These are phyloP conservation scores for Eutrema yunnanense DNA, from an alignment of 345 rosid species.

Conservation along the genomic window DNA sequence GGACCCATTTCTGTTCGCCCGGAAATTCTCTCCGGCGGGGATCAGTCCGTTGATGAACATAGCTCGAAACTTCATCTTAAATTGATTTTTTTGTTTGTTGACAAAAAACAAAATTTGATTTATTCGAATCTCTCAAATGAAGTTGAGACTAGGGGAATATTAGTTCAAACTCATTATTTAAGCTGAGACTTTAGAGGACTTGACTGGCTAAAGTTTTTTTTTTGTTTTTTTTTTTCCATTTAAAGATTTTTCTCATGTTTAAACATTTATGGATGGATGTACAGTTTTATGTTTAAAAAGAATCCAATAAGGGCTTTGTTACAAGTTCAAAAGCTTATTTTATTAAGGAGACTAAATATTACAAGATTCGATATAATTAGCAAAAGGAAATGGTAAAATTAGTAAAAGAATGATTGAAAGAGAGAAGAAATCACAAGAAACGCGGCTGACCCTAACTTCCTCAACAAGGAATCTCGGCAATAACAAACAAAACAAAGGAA, in stretches of 20 bases:
- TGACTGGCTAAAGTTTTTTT: not conserved
- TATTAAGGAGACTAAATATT: not conserved
- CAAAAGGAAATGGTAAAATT: not conserved
- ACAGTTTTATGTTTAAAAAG: not conserved
- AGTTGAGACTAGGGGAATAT: not conserved
- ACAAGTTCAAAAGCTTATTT: not conserved
- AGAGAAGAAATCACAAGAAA: slow-evolving; percentile 23
- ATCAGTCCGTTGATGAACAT: slow-evolving; percentile 35
- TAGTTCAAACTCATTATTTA: not conserved
- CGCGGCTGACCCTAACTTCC: slow-evolving; percentile 28
- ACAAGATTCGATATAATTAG: slow-evolving; percentile 21
- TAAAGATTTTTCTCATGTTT: not conserved
- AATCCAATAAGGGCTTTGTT: not conserved
- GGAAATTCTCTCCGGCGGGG: slow-evolving; percentile 49
- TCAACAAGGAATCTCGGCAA: slow-evolving; percentile 21
- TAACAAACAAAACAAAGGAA: slow-evolving; percentile 19
- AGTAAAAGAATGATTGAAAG: slow-evolving; percentile 16
- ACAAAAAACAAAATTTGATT: not conserved
- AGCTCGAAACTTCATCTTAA: slow-evolving; percentile 42
- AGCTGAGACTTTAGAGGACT: not conserved
- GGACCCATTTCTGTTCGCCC: slow-evolving; percentile 55
- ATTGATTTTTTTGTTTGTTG: not conserved
- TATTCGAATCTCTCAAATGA: not conserved
- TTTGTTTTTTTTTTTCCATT: no score
- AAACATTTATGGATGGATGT: not conserved